Evolutionary conservation across 306 rosid species (phyloP).

Genomic region (Lagenaria siceraria): DNA sequence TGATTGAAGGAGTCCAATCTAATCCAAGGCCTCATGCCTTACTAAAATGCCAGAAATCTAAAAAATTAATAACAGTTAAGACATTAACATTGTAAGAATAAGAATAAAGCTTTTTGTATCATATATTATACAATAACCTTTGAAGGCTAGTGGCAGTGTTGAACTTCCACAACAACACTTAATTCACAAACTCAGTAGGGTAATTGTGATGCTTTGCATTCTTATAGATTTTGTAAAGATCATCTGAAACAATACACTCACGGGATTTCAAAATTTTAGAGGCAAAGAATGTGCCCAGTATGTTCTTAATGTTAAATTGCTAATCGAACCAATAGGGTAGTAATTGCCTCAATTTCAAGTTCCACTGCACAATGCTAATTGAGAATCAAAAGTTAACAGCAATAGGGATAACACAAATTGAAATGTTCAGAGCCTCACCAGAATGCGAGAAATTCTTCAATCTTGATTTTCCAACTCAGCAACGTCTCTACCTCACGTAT

Average conservation of each 20-base stretch:
- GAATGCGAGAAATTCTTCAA: neutral
- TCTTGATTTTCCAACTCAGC: neutral
- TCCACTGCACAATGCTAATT: neutral
- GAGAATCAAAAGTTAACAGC: neutral
- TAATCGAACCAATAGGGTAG: neutral
- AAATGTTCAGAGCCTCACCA: neutral
- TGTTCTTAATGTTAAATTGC: neutral
- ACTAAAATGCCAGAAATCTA: neutral
- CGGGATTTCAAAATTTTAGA: too few relatives aligned
- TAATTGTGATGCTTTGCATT: neutral
- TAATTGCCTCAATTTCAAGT: neutral
- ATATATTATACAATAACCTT: neutral
- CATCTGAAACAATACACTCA: neutral
- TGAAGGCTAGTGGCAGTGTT: neutral
- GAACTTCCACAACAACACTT: neutral
- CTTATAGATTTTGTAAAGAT: neutral
- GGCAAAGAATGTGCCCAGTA: too few relatives aligned
- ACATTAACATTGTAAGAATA: neutral
- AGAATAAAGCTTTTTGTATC: neutral
- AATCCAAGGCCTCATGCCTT: neutral
- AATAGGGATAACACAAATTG: neutral
- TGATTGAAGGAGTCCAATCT: neutral
- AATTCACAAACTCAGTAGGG: neutral
- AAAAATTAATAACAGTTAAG: neutral
- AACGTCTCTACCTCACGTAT: conserved; percentile 25